A percentile compares a stretch with the other conserved stretches of the same genome.
These are phyloP conservation scores for Lomentospora prolificans DNA, from an alignment of 2,329 filamentous ascomycete genomes.

Conservation along the genomic window DNA sequence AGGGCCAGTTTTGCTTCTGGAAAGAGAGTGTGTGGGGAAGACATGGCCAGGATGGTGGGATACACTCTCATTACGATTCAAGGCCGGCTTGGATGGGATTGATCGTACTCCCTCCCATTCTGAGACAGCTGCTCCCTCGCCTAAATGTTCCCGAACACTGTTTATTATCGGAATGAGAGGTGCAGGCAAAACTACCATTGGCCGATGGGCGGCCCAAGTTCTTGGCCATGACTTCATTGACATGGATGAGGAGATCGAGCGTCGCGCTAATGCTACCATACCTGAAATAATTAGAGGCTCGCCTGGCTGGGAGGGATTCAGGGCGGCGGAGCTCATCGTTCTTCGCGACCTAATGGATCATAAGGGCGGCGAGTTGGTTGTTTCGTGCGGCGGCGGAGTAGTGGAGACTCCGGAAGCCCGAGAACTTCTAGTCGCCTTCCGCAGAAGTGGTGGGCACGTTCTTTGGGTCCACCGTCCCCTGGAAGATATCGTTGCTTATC, in stretches of 20 bases:
- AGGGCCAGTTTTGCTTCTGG: slow-evolving; percentile 64
- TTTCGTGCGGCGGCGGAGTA: slow-evolving; percentile 89
- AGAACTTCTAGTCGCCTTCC: slow-evolving; percentile 62
- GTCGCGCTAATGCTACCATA: slow-evolving; percentile 62
- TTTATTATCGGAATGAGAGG: slow-evolving; percentile 97
- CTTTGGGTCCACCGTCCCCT: slow-evolving; percentile 82
- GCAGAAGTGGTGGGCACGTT: slow-evolving; percentile 70
- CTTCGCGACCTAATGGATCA: slow-evolving; percentile 66
- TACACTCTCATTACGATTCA: slow-evolving; percentile 67
- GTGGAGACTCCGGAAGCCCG: slow-evolving; percentile 79
- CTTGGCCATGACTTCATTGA: slow-evolving; percentile 74
- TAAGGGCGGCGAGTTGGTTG: slow-evolving; percentile 65
- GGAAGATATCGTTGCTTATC: slow-evolving; percentile 76
- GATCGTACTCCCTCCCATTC: slow-evolving; percentile 32
- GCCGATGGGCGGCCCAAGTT: slow-evolving; percentile 70
- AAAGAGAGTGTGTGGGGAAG: slow-evolving; percentile 90
- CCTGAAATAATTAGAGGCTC: slow-evolving; percentile 69
- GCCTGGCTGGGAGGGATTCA: slow-evolving; percentile 80
- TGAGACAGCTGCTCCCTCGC: slow-evolving; percentile 6
- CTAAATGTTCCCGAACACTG: slow-evolving; percentile 48
- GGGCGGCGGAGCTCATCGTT: slow-evolving; percentile 65
- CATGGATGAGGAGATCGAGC: slow-evolving; percentile 79
- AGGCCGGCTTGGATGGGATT: slow-evolving; percentile 64
- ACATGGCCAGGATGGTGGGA: slow-evolving; percentile 99
- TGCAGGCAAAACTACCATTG: slow-evolving; percentile 90